These are phyloP conservation scores for Rhododendron ovatum DNA, from an alignment of 148 eudicot genomes.

Conservation along the genomic window DNA sequence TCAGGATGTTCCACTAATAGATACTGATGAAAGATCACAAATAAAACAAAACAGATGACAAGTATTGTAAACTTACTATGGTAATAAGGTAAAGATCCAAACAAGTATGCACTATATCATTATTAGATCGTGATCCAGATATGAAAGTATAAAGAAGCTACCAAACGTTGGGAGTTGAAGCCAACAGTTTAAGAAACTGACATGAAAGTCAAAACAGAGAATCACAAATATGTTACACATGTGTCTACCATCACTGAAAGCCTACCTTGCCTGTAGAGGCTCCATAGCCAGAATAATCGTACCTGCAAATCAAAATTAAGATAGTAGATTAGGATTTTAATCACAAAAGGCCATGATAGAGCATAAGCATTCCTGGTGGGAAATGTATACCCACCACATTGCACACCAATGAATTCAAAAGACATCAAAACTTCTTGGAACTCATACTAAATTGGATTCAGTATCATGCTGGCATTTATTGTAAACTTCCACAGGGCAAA, in stretches of 20 bases:
- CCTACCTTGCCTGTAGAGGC: slow-evolving; percentile 94
- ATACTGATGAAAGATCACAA: background rate
- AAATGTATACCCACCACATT: background rate
- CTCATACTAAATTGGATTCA: background rate
- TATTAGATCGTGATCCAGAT: background rate
- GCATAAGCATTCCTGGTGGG: background rate
- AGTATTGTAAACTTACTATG: background rate
- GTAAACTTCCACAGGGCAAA: background rate
- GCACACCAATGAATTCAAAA: background rate
- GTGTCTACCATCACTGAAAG: background rate
- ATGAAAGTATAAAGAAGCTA: background rate
- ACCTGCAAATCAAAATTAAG: slow-evolving; percentile 46
- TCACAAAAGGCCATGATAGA: background rate
- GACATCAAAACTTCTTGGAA: background rate
- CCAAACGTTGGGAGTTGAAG: background rate
- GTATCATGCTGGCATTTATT: background rate
- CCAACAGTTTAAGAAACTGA: background rate
- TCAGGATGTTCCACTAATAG: background rate
- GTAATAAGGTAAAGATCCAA: background rate
- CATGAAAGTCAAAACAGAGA: background rate
- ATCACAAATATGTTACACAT: background rate
- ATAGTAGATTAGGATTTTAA: slow-evolving; percentile 2
- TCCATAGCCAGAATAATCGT: slow-evolving; percentile 97
- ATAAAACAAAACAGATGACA: background rate
- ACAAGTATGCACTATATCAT: background rate